Evolutionary conservation across 2,329 filamentous ascomycete genomes (phyloP).

Genomic region (Tolypocladium cylindrosporum): DNA sequence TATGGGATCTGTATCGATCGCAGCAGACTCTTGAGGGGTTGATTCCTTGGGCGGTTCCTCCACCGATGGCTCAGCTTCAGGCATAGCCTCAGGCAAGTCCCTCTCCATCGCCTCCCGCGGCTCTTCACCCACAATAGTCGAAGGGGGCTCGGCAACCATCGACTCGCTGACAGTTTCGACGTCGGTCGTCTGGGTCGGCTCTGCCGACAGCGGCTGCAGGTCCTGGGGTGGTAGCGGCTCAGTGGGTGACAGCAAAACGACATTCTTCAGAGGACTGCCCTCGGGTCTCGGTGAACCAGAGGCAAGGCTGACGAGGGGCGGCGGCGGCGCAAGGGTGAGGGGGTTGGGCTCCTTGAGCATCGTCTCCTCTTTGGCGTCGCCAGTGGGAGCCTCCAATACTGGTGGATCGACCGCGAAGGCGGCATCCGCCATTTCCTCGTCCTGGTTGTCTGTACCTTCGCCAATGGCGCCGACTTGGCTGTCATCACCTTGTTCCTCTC

Average conservation of each 20-base stretch:
- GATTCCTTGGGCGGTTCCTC: not conserved
- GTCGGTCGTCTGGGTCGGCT: not conserved
- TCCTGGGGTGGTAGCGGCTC: slow-evolving; percentile 16
- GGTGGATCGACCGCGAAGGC: slow-evolving; percentile 16
- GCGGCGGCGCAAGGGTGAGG: slow-evolving; percentile 19
- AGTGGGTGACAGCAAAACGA: slow-evolving; percentile 35
- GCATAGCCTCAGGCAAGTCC: slow-evolving; percentile 13
- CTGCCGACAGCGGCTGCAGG: not conserved
- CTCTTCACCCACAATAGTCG: slow-evolving; percentile 18
- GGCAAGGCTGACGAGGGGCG: slow-evolving; percentile 16
- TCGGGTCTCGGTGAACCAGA: slow-evolving; percentile 26
- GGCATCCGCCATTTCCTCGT: slow-evolving; percentile 27
- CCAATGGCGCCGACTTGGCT: slow-evolving; percentile 17
- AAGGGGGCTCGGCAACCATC: slow-evolving; percentile 19
- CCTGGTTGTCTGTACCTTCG: slow-evolving; percentile 15
- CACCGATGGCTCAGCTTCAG: slow-evolving; percentile 1
- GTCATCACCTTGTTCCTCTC: slow-evolving; percentile 35
- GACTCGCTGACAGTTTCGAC: slow-evolving; percentile 11
- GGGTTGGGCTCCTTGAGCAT: slow-evolving; percentile 16
- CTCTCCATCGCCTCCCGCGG: slow-evolving; percentile 14
- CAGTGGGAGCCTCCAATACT: slow-evolving; percentile 8
- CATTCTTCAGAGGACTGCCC: slow-evolving; percentile 44
- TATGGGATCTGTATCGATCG: not conserved
- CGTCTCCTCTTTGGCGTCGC: slow-evolving; percentile 17
- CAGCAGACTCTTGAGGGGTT: not conserved